Percentiles rank a stretch among this genome's conserved stretches.
Conservation (phyloP, 177 flowering plant species). For the Vitis hybrid region DNA sequence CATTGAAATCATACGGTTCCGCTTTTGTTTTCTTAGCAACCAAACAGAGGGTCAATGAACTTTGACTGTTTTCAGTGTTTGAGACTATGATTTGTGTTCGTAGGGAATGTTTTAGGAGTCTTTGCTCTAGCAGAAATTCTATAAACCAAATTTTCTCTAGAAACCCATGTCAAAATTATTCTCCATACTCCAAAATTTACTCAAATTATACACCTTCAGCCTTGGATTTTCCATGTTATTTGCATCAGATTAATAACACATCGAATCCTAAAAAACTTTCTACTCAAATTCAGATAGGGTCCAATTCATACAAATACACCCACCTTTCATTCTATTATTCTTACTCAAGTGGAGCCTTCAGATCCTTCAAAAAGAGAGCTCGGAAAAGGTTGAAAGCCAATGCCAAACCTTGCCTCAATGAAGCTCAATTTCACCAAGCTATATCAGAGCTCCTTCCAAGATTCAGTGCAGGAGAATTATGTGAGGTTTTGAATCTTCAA, state of each 20-base stretch:
- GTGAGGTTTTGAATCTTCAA: constrained; percentile 37
- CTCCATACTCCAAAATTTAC: background rate
- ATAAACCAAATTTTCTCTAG: background rate
- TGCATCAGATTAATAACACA: background rate
- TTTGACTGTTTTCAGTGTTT: too few species aligned
- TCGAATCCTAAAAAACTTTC: background rate
- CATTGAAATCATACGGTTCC: too few species aligned
- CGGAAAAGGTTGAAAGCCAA: constrained; percentile 33
- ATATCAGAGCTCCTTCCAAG: constrained; percentile 67
- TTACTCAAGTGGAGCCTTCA: constrained; percentile 18
- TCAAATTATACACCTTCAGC: background rate
- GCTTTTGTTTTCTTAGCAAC: too few species aligned
- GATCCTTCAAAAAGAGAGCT: constrained; percentile 38
- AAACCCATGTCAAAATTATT: background rate
- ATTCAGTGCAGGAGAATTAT: constrained; percentile 69
- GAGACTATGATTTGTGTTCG: constrained; percentile 2
- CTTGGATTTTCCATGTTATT: background rate
- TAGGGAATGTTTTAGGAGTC: background rate
- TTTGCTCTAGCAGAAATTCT: background rate
- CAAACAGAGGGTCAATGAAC: too few species aligned
- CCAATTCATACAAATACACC: background rate
- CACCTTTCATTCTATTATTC: constrained; percentile 12
- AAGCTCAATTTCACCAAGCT: constrained; percentile 33
- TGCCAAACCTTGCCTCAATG: constrained; percentile 40
- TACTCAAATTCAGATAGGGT: background rate